Percentiles rank a stretch among this genome's conserved stretches.
Conservation (phyloP, 495 filamentous ascomycete genomes). For the Penicillium argentinense region DNA sequence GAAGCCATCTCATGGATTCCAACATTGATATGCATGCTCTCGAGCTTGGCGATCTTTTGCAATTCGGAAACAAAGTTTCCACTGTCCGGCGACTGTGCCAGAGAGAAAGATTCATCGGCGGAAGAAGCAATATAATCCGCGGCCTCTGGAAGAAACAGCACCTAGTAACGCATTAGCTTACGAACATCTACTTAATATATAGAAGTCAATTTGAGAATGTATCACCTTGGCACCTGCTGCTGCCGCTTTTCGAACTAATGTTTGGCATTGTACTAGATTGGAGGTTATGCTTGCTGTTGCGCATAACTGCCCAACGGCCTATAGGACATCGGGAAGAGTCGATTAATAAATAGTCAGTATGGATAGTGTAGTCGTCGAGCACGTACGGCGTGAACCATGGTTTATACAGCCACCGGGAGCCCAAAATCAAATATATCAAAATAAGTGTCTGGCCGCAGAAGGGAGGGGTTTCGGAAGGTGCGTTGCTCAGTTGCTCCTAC, state of each 20-base stretch:
- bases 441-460: background rate
- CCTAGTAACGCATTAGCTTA: conserved; percentile 43
- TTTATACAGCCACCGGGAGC: background rate
- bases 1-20: conserved; percentile 79
- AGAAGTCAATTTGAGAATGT: background rate
- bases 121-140: conserved; percentile 80
- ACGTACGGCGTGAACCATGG: conserved; percentile 42
- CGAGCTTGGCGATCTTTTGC: conserved; percentile 58
- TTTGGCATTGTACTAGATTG: conserved; percentile 75
- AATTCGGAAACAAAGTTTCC: conserved; percentile 72
- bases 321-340: conserved; percentile 14
- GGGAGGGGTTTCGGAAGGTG: background rate
- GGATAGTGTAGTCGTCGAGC: background rate
- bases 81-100: conserved; percentile 57
- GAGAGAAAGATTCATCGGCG: conserved; percentile 61
- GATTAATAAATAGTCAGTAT: background rate
- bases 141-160: conserved; percentile 90
- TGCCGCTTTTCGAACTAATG: conserved; percentile 69
- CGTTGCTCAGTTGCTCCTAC: conserved; percentile 1
- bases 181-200: background rate
- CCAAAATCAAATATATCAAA: background rate
- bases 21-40: conserved; percentile 73
- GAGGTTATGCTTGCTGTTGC: conserved; percentile 75
- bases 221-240: conserved; percentile 72
- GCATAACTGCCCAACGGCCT: conserved; percentile 89